Evolutionary conservation across 768 basidiomycete genomes (phyloP).

Genomic region (Naganishia friedmannii): DNA sequence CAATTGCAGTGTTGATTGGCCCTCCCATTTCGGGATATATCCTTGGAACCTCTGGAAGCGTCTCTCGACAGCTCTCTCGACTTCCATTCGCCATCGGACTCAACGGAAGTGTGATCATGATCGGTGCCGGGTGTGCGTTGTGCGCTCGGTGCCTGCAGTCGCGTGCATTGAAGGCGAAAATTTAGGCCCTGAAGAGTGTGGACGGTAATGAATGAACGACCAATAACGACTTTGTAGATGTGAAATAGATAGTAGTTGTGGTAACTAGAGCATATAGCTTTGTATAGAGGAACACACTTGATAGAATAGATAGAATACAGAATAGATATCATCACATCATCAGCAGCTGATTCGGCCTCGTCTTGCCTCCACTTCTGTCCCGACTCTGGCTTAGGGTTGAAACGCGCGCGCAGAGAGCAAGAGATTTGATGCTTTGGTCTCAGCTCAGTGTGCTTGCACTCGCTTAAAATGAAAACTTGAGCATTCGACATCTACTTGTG

Average conservation of each 20-base stretch:
- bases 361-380: background rate
- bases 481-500: background rate
- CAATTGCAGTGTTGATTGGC: slow-evolving; percentile 26
- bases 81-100: slow-evolving; percentile 25
- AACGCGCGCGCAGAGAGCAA: background rate
- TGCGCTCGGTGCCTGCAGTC: slow-evolving; percentile 8
- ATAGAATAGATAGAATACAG: background rate
- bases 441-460: slow-evolving; percentile 1
- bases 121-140: slow-evolving; percentile 15
- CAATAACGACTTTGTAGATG: background rate
- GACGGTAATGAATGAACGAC: background rate
- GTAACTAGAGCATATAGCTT: background rate
- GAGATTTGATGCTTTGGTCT: background rate
- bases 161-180: slow-evolving; percentile 1
- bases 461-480: slow-evolving; percentile 23
- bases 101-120: slow-evolving; percentile 26
- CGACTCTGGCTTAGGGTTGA: slow-evolving; percentile 8
- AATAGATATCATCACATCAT: background rate
- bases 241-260: slow-evolving; percentile 5
- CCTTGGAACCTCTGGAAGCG: slow-evolving; percentile 22
- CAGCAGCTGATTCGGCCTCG: background rate
- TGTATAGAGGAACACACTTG: slow-evolving; percentile 6
- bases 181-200: background rate
- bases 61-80: slow-evolving; percentile 6
- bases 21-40: slow-evolving; percentile 30